phyloP scores from a whole-genome alignment of 1,284 basidiomycete species.

The Schizophyllum amplum region DNA sequence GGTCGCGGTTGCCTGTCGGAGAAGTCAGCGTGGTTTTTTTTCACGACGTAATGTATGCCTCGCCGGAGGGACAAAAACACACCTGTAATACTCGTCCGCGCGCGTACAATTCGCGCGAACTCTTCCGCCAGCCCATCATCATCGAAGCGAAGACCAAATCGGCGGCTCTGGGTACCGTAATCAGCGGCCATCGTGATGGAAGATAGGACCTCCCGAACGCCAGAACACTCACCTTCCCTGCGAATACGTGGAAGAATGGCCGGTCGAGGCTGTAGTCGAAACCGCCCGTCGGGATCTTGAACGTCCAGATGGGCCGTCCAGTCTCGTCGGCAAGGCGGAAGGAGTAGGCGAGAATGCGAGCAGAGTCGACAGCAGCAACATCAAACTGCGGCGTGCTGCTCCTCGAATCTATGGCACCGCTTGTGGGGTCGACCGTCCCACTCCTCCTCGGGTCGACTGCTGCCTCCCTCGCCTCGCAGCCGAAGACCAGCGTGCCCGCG shows the following conservation, averaged over 20 bases:
- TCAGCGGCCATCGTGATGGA: slow-evolving; percentile 1
- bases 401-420: background rate
- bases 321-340: slow-evolving; percentile 72
- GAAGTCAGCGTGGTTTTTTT: too few species aligned
- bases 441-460: slow-evolving; percentile 21
- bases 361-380: too few species aligned
- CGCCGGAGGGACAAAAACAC: slow-evolving; percentile 1
- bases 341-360: slow-evolving; percentile 27
- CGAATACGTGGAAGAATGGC: slow-evolving; percentile 89
- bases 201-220: background rate
- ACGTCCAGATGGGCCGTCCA: slow-evolving; percentile 81
- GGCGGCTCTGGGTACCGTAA: slow-evolving; percentile 49
- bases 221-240: slow-evolving; percentile 59
- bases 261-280: slow-evolving; percentile 83
- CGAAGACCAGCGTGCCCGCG: slow-evolving; percentile 67
- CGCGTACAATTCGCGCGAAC: slow-evolving; percentile 44
- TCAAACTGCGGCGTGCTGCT: too few species aligned
- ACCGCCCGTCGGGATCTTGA: slow-evolving; percentile 65
- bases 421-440: slow-evolving; percentile 5
- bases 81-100: slow-evolving; percentile 32
- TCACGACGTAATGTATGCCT: background rate
- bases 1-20: background rate
- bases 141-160: slow-evolving; percentile 72
- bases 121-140: slow-evolving; percentile 53
- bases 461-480: slow-evolving; percentile 37